Evolutionary conservation across 768 basidiomycete genomes (phyloP), one percentile per base, ranked within the genome.

Genomic region (Auricularia sp.): DNA sequence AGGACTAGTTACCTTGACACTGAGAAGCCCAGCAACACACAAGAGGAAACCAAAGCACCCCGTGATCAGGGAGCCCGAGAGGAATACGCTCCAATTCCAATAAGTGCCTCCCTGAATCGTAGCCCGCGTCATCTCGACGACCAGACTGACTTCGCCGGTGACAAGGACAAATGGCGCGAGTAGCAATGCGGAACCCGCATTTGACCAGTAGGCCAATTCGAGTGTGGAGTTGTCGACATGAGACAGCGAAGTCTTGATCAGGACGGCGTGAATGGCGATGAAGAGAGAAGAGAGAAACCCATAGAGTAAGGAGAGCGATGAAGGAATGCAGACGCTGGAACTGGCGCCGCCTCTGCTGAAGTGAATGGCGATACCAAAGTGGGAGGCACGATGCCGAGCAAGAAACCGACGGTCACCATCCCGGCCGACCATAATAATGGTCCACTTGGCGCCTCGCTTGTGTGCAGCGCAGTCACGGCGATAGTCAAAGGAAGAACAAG

Each of bases 401-500:
- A 82, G 76, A 94, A 94, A 10, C 92, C 92, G 18, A 82, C 54
- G 0, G 88, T 88, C 54, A 94, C 92, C 29, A 84, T 70, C 3
- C 71, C 75, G 13, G 88, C 86, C 11, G 88, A 85, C 3, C 75
- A 51, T 14, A 92, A 72, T 11, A 90, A 84, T 24, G 80, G 77
- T 6, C 65, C n/a, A 5, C 86, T 78, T 0, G 90, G 89, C 0
- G 76, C 71, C 6, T 82, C 77, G 21, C 78, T 79, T 2, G 85
- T 85, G 66, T 85, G 76, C 21, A 84, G 56, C 47, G 85, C 86
- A 1, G 89, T 88, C 47, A 92, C 84, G 24, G 83, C 66, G 64
- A 94, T 90, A 1, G 92, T 95, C 61, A 91, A 79, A 0, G 92
- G 92, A 3, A 95, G 80, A 3, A 91, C 87, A 44, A 95, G 81